Base-by-base conservation (phyloP, 352 stramenopile genomes). In the Globisporangium splendens region DNA sequence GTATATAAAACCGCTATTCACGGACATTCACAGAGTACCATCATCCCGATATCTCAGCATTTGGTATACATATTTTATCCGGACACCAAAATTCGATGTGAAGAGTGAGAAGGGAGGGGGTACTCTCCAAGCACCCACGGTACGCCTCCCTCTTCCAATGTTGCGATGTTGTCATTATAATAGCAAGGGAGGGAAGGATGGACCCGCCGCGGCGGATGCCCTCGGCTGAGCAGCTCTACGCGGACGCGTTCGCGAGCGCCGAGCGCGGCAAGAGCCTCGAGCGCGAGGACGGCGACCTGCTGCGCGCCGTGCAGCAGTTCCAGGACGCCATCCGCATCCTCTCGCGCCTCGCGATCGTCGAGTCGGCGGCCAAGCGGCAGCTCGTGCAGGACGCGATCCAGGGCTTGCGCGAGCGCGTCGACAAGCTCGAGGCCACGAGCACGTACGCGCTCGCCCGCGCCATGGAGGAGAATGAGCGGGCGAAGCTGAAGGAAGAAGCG, bases 281-380 rank as follows among this genome's bases (percentile, higher is more conserved):
- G 50, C 31, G 13, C 3, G 47, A 46, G n/a, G 47, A 13, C 3
- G 28, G 10, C 33, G 50, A 38, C 21, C 17, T 56, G 14, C 17
- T 56, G 44, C 55, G 72, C 50, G 79, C 77, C 7, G 65, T 72
- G 35, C 52, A 66, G 46, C 57, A 79, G 48, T 88, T 90, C 55
- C 48, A 77, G 43, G 58, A 79, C 50, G 81, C 81, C 3, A 56
- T 93, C 18, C 70, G 60, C 44, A 87, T 90, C 56, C 75, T 91
- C 50, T 76, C 65, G 20, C 83, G 83, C 1, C 70, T 93, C 38
- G 67, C 79, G 35, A 69, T 91, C 49, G 77, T 93, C 57, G 83
- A 93, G 66, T 90, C 79, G 39, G 77, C 79, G 18, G 75, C 79
- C 10, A 83, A 93, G 65, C 80, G 83, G 18, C 69, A 64, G 62